Base-by-base conservation (phyloP, 371 early-diverging fungal species). In the Circinella umbellata region DNA sequence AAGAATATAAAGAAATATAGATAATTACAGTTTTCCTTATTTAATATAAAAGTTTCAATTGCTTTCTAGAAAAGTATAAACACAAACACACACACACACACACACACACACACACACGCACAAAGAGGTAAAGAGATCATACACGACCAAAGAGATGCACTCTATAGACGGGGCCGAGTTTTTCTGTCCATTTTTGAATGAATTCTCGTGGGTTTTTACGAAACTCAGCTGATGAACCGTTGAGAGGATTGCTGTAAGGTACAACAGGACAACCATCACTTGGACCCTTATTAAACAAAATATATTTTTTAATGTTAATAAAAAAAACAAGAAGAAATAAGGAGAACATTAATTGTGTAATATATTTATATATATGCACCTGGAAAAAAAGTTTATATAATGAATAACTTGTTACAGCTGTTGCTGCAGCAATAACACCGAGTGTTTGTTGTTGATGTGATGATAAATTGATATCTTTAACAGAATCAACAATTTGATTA, bases 71-170 rank as follows among this genome's bases (percentile, higher is more conserved):
- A 42, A 13, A 53, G 5, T 53, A 53, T 13, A 13, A 4, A 53
- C 15, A 18, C 9, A 13, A 53, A n/a, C n/a, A n/a, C n/a, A n/a
- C n/a, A n/a, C n/a, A n/a, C n/a, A n/a, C n/a, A n/a, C n/a, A n/a
- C n/a, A n/a, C n/a, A n/a, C n/a, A n/a, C n/a, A n/a, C n/a, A n/a
- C n/a, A n/a, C n/a, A n/a, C n/a, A n/a, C n/a, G n/a, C n/a, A n/a
- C n/a, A 18, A 18, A 53, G 2, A 13, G 14, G 6, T 15, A 53
- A 13, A 53, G 18, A n/a, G 18, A 60, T 14, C 64, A 37, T 61
- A 70, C 72, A 27, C 64, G 27, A 8, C 73, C 73, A 69, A 72
- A 68, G 10, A 72, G 51, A 47, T 72, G 64, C 8, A 55, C 65
- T 35, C 66, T 17, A 65, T 51, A 72, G 14, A 68, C 73, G 4